Conservation (phyloP, 768 basidiomycete species). For the Chalciporus pseudorubinellus region DNA sequence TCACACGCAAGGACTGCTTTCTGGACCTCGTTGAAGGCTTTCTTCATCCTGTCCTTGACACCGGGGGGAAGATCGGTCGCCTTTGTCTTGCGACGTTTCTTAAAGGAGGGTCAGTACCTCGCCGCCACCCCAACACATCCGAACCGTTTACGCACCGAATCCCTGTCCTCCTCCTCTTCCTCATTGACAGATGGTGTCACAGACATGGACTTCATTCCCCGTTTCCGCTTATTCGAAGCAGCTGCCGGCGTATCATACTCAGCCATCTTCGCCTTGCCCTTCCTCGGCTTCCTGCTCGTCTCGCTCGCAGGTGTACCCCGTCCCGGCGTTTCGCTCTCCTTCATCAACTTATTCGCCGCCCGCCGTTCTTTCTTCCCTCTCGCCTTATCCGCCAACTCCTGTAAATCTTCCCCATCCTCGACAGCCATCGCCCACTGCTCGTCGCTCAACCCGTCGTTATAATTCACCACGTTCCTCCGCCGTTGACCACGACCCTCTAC, state of each 20-base stretch:
- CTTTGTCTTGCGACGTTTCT: constrained; percentile 89
- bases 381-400: constrained; percentile 65
- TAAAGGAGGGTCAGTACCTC: neutral
- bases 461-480: constrained; percentile 79
- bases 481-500: constrained; percentile 83
- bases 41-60: constrained; percentile 77
- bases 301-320: constrained; percentile 66
- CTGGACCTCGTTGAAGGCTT: constrained; percentile 73
- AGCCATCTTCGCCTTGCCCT: constrained; percentile 58
- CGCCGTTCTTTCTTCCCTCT: constrained; percentile 67
- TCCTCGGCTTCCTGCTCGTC: constrained; percentile 50
- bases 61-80: constrained; percentile 54
- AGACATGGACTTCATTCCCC: constrained; percentile 67
- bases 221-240: constrained; percentile 67
- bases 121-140: neutral
- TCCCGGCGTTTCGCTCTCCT: constrained; percentile 58
- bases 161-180: constrained; percentile 78
- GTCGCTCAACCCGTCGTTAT: constrained; percentile 91
- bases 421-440: constrained; percentile 90
- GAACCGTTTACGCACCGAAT: constrained; percentile 46
- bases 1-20: constrained; percentile 71
- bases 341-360: constrained; percentile 54
- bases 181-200: constrained; percentile 71
- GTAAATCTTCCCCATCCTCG: constrained; percentile 78
- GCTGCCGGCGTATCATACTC: constrained; percentile 47